These are phyloP conservation scores for Exophiala spinifera DNA, from an alignment of 2,329 filamentous ascomycete species.

Conservation along the genomic window DNA sequence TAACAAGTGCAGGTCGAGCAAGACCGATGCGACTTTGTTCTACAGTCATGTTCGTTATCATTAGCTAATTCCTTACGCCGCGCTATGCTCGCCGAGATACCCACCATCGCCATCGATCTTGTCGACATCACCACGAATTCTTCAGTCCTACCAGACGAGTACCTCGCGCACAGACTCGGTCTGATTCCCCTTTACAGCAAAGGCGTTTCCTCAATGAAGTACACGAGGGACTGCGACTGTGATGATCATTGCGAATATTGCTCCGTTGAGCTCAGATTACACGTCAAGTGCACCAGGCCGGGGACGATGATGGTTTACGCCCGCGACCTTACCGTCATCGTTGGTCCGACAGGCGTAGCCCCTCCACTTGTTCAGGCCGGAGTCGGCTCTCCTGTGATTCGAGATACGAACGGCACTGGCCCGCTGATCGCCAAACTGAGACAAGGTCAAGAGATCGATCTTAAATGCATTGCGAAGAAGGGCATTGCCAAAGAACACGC, in stretches of 20 bases:
- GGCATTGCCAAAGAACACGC: conserved; percentile 98
- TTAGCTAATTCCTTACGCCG: conserved; percentile 92
- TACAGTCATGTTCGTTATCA: conserved; percentile 82
- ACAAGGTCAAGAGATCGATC: conserved; percentile 81
- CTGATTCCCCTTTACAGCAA: conserved; percentile 84
- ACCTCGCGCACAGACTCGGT: conserved; percentile 87
- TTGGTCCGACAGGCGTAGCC: neutral
- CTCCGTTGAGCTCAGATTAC: conserved; percentile 77
- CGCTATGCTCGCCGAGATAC: conserved; percentile 88
- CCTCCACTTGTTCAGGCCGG: conserved; percentile 66
- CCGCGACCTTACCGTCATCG: conserved; percentile 71
- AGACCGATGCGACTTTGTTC: conserved; percentile 84
- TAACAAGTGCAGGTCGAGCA: conserved; percentile 62
- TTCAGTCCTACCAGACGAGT: conserved; percentile 94
- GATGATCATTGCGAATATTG: conserved; percentile 92
- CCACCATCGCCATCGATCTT: conserved; percentile 89
- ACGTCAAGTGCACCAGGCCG: conserved; percentile 69
- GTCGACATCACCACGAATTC: conserved; percentile 92
- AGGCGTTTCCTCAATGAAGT: conserved; percentile 76
- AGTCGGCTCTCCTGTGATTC: conserved; percentile 78
- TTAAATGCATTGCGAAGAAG: conserved; percentile 94
- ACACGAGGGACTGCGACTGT: conserved; percentile 93
- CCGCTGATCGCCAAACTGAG: conserved; percentile 86
- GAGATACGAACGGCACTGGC: conserved; percentile 76
- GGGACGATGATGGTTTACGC: conserved; percentile 92